Base-by-base conservation (phyloP, 768 basidiomycete genomes). In the Psilocybe cubensis region DNA sequence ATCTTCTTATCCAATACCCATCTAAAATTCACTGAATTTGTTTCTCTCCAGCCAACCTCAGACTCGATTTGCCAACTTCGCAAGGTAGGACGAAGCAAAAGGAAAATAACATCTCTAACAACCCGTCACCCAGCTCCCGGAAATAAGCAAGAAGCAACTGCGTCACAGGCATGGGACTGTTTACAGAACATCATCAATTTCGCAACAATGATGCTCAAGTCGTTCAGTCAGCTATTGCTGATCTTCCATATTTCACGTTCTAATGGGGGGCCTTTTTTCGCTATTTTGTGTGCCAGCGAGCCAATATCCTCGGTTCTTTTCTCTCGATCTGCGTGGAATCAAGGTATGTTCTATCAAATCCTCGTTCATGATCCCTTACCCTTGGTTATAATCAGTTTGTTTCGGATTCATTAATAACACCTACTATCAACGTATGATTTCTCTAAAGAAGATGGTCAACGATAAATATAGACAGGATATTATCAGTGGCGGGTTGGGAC, bases 391-490 rank as follows among this genome's bases (percentile, higher is more conserved):
- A 12, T 5, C 31, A 75, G 73, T 68, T 9, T 66, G 59, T 54
- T 62, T 75, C 18, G 69, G 63, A 2, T 66, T 72, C 27, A 66
- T 72, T 5, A 64, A 67, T 17, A 74, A 78, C 52, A 12, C 55
- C 4, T 54, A 66, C 43, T 70, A 72, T 56, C 47, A 63, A 14
- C 68, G 76, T 3, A 65, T 74, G 68, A 59, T 69, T 12, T 68
- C 74, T 0, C 63, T 81, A 2, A 57, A 65, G 35, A 54, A 52
- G 4, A 59, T 80, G 11, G 68, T 65, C 1, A 54, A 56, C 3
- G 64, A 64, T 0, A 43, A 57, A 14, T 77, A 72, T 31, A 59
- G 72, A 38, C 70, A 76, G 48, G 78, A 79, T 58, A 70, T 76
- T 21, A 74, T 79, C 25, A 74, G 71, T 40, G 71, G 70, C 2